A percentile compares a stretch with the other conserved stretches of the same genome.
Conservation (phyloP, 495 filamentous ascomycete genomes). For the Parathielavia appendiculata region DNA sequence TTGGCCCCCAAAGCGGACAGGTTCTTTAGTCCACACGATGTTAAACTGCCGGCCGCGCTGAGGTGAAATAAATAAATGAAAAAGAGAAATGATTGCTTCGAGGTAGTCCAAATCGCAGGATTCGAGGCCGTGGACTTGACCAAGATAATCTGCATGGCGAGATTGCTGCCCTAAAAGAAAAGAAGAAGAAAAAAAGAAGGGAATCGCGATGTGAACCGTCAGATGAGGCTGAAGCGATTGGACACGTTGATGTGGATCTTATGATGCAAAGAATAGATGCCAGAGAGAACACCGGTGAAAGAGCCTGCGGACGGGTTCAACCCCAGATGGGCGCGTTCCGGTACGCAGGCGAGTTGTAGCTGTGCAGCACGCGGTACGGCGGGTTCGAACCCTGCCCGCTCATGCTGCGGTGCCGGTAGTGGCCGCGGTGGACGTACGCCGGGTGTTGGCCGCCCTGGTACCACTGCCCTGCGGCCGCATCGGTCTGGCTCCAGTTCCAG, state of each 20-base stretch:
- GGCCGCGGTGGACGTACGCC: constrained; percentile 32
- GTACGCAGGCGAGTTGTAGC: constrained; percentile 48
- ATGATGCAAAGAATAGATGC: neutral
- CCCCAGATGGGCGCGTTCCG: constrained; percentile 44
- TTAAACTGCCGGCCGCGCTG: too few relatives aligned
- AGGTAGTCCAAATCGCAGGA: too few relatives aligned
- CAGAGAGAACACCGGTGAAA: neutral
- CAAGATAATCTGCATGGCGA: neutral
- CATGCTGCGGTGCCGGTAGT: constrained; percentile 39
- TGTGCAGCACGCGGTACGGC: constrained; percentile 44
- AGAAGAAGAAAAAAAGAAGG: neutral
- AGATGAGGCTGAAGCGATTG: constrained; percentile 2
- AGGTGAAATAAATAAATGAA: too few relatives aligned
- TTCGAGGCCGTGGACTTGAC: neutral
- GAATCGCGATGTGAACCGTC: neutral
- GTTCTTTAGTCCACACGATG: too few relatives aligned
- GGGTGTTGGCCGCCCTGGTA: constrained; percentile 30
- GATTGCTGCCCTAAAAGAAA: neutral
- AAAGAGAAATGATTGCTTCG: too few relatives aligned
- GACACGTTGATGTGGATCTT: constrained; percentile 16
- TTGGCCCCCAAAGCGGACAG: too few relatives aligned
- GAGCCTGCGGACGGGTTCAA: constrained; percentile 3
- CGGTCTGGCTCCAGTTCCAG: constrained; percentile 29
- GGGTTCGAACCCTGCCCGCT: constrained; percentile 15
- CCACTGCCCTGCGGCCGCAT: constrained; percentile 28